Evolutionary conservation across 2,329 filamentous ascomycete genomes (phyloP).

Genomic region (Exophiala sideris): DNA sequence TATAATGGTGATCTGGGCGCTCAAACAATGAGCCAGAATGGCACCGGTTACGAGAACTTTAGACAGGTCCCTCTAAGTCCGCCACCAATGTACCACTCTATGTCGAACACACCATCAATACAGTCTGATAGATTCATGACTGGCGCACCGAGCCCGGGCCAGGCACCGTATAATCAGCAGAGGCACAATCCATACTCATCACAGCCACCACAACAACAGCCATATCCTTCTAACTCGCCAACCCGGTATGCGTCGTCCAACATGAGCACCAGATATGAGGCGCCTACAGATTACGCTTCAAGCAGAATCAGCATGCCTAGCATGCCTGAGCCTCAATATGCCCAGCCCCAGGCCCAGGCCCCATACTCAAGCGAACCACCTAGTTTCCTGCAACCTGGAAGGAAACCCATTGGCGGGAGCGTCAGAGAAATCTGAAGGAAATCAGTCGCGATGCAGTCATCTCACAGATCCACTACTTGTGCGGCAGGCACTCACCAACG

Average conservation of each 20-base stretch:
- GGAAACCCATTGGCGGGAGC: slow-evolving; percentile 36
- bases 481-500: neutral
- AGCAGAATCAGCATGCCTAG: slow-evolving; percentile 13
- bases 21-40: slow-evolving; percentile 19
- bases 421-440: slow-evolving; percentile 34
- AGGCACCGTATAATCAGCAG: slow-evolving; percentile 13
- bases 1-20: slow-evolving; percentile 26
- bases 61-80: slow-evolving; percentile 20
- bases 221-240: slow-evolving; percentile 21
- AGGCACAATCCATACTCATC: no score
- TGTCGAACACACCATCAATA: slow-evolving; percentile 12
- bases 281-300: slow-evolving; percentile 12
- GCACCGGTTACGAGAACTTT: slow-evolving; percentile 14
- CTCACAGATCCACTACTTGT: neutral
- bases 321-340: slow-evolving; percentile 11
- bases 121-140: slow-evolving; percentile 15
- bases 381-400: slow-evolving; percentile 40
- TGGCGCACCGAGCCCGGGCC: slow-evolving; percentile 10
- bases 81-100: slow-evolving; percentile 17
- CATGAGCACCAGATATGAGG: slow-evolving; percentile 18
- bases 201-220: slow-evolving; percentile 26
- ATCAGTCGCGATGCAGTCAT: no score
- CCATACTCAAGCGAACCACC: slow-evolving; percentile 31
- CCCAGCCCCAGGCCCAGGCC: slow-evolving; percentile 26
- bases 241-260: slow-evolving; percentile 16